phyloP scores from a whole-genome alignment of 1,284 basidiomycete species.

The Rhodotorula sp. region DNA sequence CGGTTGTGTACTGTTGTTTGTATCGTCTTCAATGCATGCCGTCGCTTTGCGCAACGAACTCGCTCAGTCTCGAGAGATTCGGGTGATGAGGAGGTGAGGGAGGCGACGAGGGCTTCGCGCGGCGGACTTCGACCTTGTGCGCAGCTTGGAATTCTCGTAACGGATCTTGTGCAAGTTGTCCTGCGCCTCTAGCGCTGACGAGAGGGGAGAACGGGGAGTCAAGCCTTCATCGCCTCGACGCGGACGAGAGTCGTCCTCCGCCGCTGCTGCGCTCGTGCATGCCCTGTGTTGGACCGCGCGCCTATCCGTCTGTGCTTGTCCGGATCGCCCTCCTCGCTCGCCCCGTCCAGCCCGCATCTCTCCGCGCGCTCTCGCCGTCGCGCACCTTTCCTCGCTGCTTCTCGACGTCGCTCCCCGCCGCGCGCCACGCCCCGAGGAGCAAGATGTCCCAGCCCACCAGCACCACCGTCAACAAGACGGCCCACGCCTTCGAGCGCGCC shows the following conservation, averaged over 20 bases:
- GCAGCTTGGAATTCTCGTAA: no score
- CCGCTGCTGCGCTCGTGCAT: neutral
- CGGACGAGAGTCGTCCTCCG: neutral
- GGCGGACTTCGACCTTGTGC: no score
- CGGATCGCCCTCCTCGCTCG: neutral
- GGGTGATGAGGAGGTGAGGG: no score
- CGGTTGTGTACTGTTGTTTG: neutral
- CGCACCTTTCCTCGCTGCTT: constrained; percentile 1
- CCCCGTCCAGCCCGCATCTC: neutral
- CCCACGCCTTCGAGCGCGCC: constrained; percentile 85
- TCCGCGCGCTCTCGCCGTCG: neutral
- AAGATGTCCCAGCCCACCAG: constrained; percentile 28
- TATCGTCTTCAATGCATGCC: neutral
- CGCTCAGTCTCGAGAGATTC: no score
- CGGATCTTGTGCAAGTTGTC: no score
- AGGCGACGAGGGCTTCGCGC: no score
- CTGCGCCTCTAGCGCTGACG: neutral
- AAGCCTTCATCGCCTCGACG: neutral
- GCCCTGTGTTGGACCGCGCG: neutral
- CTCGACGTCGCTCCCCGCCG: neutral
- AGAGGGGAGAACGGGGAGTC: neutral
- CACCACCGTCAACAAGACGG: constrained; percentile 69
- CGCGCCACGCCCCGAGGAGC: neutral
- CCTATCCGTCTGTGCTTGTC: neutral
- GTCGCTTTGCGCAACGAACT: no score